These are phyloP conservation scores for Pseudohalonectria lignicola DNA, from an alignment of 2,329 filamentous ascomycete species.

Conservation along the genomic window DNA sequence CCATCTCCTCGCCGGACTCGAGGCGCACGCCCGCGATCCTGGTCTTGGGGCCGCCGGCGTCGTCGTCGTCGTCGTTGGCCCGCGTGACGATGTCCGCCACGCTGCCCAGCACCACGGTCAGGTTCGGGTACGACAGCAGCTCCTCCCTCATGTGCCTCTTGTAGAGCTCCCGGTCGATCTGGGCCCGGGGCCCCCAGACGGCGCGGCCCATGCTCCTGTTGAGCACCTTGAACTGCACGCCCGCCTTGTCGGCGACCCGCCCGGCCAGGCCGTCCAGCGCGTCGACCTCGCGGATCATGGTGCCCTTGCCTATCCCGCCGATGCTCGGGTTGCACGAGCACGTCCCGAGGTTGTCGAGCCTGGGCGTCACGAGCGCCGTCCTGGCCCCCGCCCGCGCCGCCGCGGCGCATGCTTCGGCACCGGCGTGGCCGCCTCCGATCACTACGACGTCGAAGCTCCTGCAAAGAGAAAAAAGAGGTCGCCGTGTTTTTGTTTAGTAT, in stretches of 20 bases:
- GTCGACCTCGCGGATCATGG: constrained; percentile 90
- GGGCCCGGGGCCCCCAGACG: constrained; percentile 92
- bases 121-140: constrained; percentile 63
- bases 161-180: constrained; percentile 88
- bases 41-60: constrained; percentile 36
- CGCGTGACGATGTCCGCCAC: constrained; percentile 74
- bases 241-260: constrained; percentile 83
- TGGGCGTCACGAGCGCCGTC: constrained; percentile 84
- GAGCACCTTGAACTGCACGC: constrained; percentile 83
- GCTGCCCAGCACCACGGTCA: constrained; percentile 74
- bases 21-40: constrained; percentile 77
- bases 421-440: constrained; percentile 91
- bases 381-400: constrained; percentile 80
- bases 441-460: constrained; percentile 86
- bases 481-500: no score
- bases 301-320: constrained; percentile 97
- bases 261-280: constrained; percentile 85
- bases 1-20: constrained; percentile 76
- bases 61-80: constrained; percentile 27
- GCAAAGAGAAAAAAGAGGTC: no score
- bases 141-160: constrained; percentile 85
- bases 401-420: constrained; percentile 85
- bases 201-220: constrained; percentile 87
- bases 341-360: constrained; percentile 77
- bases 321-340: constrained; percentile 97